Evolutionary conservation across 176 grass and related monocot species (phyloP), one percentile per base, ranked within the genome.

Genomic region (Thinopyrum elongatum): DNA sequence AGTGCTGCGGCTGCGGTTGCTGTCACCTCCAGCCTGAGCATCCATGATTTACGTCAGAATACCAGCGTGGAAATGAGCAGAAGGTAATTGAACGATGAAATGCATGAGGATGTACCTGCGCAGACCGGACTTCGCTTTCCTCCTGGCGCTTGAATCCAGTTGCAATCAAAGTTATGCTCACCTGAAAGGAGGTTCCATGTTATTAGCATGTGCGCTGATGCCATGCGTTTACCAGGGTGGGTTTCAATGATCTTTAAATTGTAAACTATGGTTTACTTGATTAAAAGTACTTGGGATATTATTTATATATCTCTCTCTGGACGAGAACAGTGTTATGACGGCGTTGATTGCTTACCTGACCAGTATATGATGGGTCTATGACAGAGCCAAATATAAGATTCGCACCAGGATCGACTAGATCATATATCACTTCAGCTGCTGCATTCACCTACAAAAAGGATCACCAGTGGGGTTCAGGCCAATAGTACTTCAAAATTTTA

Each of bases 371-470:
- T 7, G 86, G 96, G 62, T 98, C 93, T 76, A 98, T 91, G 67
- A 94, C 92, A 58, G 96, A 92, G 59, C 92, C 96, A 44, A 98
- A 95, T 84, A 98, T 98, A 47, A 98, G 83, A 92, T 98, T 98
- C 65, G 96, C 93, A 88, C 83, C 86, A 80, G 93, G 93, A 84
- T 98, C 93, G 33, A 95, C 96, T 72, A 98, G 93, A 84, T 98
- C 92, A 65, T 98, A 98, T 71, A 98, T 98, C 70, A 95, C 92
- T 89, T 98, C 96, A 76, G 96, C 93, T 65, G 96, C 93, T 2
- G 90, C 88, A 46, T 98, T 98, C 12, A 98, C 96, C 93, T 98
- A 55, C 5, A 85, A 57, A 82, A 36, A 70, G 44, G 35, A 63
- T 82, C 42, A 42, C 68, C 33, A 68, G 6, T 21, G 49, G 13